phyloP scores from a whole-genome alignment of 2,329 filamentous ascomycete species.

The Aspergillus aculeatinus region DNA sequence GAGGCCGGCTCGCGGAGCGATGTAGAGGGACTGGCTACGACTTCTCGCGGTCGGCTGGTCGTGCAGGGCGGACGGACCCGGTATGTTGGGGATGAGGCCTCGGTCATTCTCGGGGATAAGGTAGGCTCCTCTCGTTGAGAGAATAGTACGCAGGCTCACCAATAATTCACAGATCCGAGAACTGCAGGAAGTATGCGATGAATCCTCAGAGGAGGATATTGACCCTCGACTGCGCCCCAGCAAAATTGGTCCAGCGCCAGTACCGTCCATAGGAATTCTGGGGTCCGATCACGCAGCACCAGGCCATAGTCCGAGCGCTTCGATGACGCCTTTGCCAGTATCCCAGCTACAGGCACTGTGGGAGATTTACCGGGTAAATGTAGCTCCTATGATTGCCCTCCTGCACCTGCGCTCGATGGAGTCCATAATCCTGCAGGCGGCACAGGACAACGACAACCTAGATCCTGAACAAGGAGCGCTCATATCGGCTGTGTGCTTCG shows the following conservation, averaged over 20 bases:
- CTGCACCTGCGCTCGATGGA: conserved; percentile 15
- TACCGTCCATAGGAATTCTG: neutral
- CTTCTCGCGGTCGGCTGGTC: conserved; percentile 3
- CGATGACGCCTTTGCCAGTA: neutral
- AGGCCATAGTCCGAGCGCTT: neutral
- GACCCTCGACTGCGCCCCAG: neutral
- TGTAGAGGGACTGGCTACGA: neutral
- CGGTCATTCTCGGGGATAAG: conserved; percentile 18
- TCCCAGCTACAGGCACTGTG: conserved; percentile 16
- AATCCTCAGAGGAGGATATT: neutral
- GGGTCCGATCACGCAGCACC: neutral
- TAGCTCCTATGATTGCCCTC: conserved; percentile 22
- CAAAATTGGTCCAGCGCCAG: neutral
- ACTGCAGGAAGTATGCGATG: conserved; percentile 11
- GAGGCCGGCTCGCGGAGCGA: neutral
- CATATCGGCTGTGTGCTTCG: conserved; percentile 17
- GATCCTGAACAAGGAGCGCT: conserved; percentile 8
- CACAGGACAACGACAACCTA: neutral
- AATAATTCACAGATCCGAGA: conserved; percentile 7
- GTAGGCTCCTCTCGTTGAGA: neutral
- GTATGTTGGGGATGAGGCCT: conserved; percentile 20
- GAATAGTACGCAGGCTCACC: neutral
- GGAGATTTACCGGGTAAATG: conserved; percentile 19
- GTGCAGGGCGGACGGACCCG: conserved; percentile 13
- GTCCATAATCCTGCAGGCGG: conserved; percentile 4